Evolutionary conservation across 345 rosid species (phyloP), one percentile per base, ranked within the genome.

Genomic region (Mercurialis annua): DNA sequence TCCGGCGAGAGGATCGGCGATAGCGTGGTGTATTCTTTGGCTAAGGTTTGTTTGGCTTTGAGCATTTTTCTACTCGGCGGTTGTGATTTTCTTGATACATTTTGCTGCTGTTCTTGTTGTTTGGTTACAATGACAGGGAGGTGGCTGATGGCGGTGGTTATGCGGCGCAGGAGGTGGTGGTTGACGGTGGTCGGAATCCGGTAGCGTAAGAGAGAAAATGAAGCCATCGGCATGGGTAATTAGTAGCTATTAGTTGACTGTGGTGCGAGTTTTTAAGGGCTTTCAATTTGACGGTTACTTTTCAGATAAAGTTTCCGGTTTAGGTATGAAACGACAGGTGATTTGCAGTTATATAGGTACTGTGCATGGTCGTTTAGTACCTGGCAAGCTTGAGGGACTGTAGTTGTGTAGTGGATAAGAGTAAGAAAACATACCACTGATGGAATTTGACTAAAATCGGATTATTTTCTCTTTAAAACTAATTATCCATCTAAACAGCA

Each of bases 21-120:
- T 16, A 90, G 85, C 14, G 92, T 80, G 43, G 98, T 86, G 75
- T 76, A 80, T n/a, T 90, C 84, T 50, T 81, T 82, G 46, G 11
- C 40, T 34, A 81, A 74, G 59, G 67, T 67, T 33, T 66, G 86
- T 69, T 84, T 88, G 36, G 98, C 90, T 59, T 75, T 79, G 73
- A 89, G 97, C 59, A 84, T 76, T 64, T 86, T 86, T 65, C 86
- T 88, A 77, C 65, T 75, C n/a, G 82, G 91, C 56, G 76, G 86
- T 61, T 77, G 86, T 52, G 77, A 81, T 59, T 75, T 86, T 60
- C 83, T 62, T 29, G 86, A 78, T 67, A 78, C 76, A 21, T 77
- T 33, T n/a, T 81, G 87, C 53, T 82, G 76, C 26, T 63, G 90
- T 68, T 82, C 88, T 79, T 21, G 85, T 75, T 40, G 44, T 40